These are phyloP conservation scores for Cucurbitaria berberidis DNA, from an alignment of 2,329 filamentous ascomycete species.

Conservation along the genomic window DNA sequence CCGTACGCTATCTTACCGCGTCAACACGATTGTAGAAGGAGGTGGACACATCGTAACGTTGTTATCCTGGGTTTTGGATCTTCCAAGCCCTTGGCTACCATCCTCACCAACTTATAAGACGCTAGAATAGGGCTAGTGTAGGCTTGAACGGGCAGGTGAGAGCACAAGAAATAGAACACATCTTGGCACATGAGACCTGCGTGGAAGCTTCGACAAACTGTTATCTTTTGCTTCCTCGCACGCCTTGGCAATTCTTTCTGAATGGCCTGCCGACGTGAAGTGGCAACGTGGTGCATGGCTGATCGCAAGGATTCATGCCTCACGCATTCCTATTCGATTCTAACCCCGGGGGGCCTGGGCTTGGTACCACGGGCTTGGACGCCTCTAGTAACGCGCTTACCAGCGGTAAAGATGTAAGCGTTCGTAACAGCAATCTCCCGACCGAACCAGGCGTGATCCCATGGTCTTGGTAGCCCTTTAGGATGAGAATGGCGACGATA, in stretches of 20 bases:
- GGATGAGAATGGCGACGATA: conserved; percentile 17
- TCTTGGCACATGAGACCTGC: conserved; percentile 14
- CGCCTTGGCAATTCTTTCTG: conserved; percentile 28
- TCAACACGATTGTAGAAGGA: conserved; percentile 15
- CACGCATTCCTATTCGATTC: conserved; percentile 30
- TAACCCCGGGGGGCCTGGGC: conserved; percentile 18
- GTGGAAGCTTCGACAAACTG: conserved; percentile 21
- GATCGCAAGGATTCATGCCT: conserved; percentile 17
- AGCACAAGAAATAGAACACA: not conserved
- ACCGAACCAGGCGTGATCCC: conserved; percentile 18
- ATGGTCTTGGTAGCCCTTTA: conserved; percentile 16
- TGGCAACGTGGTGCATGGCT: conserved; percentile 11
- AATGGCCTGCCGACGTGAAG: conserved; percentile 17
- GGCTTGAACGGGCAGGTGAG: not conserved
- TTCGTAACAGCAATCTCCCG: conserved; percentile 14
- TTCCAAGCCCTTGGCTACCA: conserved; percentile 29
- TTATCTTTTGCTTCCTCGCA: conserved; percentile 30
- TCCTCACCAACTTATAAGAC: not conserved
- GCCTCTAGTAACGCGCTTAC: conserved; percentile 26
- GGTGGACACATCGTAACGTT: conserved; percentile 16
- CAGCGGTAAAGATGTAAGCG: conserved; percentile 14
- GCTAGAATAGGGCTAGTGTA: not conserved
- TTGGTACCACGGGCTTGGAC: conserved; percentile 27
- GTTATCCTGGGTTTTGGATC: conserved; percentile 15
- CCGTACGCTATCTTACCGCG: conserved; percentile 8